Percentiles rank a stretch among this genome's conserved stretches.
These are phyloP conservation scores for Breynia disticha DNA, from an alignment of 441 rosid genomes.

Conservation along the genomic window DNA sequence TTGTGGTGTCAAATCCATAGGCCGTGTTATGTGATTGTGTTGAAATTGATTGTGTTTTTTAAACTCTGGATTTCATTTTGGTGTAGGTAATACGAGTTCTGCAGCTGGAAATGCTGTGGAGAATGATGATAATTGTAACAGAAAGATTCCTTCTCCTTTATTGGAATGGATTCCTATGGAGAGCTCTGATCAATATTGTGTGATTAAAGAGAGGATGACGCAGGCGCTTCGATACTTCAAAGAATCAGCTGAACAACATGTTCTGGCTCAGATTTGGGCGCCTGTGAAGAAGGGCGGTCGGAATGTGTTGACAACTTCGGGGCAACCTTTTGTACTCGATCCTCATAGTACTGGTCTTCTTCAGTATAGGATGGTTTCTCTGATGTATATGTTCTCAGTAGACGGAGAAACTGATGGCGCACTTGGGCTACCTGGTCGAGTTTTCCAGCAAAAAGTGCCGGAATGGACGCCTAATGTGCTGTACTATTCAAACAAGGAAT, in stretches of 20 bases:
- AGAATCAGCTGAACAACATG: slow-evolving; percentile 71
- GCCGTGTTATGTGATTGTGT: slow-evolving; percentile 3
- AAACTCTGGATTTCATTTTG: slow-evolving; percentile 11
- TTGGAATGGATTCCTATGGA: slow-evolving; percentile 39
- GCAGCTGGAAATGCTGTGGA: slow-evolving; percentile 29
- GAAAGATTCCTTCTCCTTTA: slow-evolving; percentile 39
- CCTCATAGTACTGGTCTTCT: slow-evolving; percentile 58
- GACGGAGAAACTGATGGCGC: slow-evolving; percentile 60
- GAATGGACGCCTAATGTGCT: slow-evolving; percentile 96
- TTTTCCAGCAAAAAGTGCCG: slow-evolving; percentile 64
- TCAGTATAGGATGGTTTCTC: slow-evolving; percentile 81
- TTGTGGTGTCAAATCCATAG: background rate
- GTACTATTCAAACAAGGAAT: slow-evolving; percentile 78
- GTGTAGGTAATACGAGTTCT: slow-evolving; percentile 45
- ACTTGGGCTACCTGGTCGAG: slow-evolving; percentile 94
- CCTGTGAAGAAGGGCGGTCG: slow-evolving; percentile 58
- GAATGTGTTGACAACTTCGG: slow-evolving; percentile 66
- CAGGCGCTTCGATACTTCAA: slow-evolving; percentile 72
- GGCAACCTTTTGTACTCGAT: slow-evolving; percentile 84
- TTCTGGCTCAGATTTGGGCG: slow-evolving; percentile 91
- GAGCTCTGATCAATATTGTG: slow-evolving; percentile 48
- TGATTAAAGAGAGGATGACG: slow-evolving; percentile 76
- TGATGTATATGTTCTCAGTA: slow-evolving; percentile 57
- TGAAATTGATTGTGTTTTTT: slow-evolving; percentile 7
- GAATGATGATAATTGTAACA: slow-evolving; percentile 22